Conservation (phyloP, 768 basidiomycete species). For the Dentipellis sp. region DNA sequence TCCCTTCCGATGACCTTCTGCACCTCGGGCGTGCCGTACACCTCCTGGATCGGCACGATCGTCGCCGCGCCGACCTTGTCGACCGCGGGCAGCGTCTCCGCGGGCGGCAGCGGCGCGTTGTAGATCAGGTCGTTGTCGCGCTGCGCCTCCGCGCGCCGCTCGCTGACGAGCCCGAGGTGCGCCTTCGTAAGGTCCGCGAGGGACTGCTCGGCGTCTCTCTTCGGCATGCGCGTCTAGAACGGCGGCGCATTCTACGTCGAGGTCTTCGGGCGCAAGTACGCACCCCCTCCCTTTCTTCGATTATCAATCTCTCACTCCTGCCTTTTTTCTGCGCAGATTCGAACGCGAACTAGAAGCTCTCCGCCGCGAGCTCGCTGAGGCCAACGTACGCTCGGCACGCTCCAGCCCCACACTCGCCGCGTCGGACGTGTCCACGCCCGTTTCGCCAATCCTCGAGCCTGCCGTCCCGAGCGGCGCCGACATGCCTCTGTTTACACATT, state of each 20-base stretch:
- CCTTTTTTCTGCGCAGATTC: constrained; percentile 44
- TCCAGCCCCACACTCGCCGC: constrained; percentile 8
- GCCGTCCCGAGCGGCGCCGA: not conserved
- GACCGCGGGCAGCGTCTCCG: constrained; percentile 69
- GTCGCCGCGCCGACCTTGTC: constrained; percentile 80
- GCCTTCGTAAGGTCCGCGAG: constrained; percentile 79
- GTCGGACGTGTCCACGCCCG: constrained; percentile 10
- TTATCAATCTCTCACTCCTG: too few relatives aligned
- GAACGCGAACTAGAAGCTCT: constrained; percentile 87
- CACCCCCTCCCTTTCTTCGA: constrained; percentile 12
- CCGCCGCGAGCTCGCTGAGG: constrained; percentile 82
- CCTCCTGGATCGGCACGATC: constrained; percentile 88
- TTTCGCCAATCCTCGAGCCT: constrained; percentile 8
- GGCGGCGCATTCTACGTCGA: constrained; percentile 95
- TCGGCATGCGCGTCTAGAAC: constrained; percentile 89
- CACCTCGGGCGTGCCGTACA: constrained; percentile 84
- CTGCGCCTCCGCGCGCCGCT: constrained; percentile 64
- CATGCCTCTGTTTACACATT: not conserved
- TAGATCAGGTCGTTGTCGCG: constrained; percentile 98
- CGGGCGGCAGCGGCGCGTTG: constrained; percentile 77
- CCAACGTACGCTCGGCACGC: constrained; percentile 16
- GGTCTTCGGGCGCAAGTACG: constrained; percentile 93
- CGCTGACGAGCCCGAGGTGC: constrained; percentile 67
- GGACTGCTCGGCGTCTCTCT: constrained; percentile 80
- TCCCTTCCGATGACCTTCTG: constrained; percentile 93